phyloP scores from a whole-genome alignment of 768 basidiomycete genomes.

The Gymnopilus junonius region DNA sequence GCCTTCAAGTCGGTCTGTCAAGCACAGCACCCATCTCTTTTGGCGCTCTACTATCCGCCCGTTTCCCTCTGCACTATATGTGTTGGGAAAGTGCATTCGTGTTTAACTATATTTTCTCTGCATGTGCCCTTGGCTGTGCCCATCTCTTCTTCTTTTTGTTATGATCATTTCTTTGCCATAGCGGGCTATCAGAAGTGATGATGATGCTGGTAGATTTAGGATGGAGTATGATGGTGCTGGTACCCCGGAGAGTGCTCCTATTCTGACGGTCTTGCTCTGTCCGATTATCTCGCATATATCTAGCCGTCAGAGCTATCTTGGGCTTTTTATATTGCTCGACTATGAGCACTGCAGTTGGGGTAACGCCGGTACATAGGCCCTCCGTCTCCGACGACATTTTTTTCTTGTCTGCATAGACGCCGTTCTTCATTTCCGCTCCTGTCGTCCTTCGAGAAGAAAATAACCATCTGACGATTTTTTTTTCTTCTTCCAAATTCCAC shows the following conservation, averaged over 20 bases:
- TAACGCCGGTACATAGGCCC: background rate
- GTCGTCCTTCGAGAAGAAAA: background rate
- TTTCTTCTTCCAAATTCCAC: slow-evolving; percentile 8
- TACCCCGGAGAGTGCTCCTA: slow-evolving; percentile 5
- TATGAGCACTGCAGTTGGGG: background rate
- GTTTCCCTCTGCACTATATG: too few relatives aligned
- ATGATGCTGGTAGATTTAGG: too few relatives aligned
- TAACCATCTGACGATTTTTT: background rate
- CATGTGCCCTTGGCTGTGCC: background rate
- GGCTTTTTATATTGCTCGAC: background rate
- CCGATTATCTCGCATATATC: background rate
- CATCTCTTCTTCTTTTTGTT: background rate
- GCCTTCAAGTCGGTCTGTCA: background rate
- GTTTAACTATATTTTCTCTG: too few relatives aligned
- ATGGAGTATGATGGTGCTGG: too few relatives aligned
- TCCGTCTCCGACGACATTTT: background rate
- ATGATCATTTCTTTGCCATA: background rate
- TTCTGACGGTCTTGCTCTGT: background rate
- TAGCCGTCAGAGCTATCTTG: background rate
- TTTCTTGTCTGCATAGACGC: background rate
- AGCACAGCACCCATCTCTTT: background rate
- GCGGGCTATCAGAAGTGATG: background rate
- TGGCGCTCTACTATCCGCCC: background rate
- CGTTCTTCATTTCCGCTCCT: background rate
- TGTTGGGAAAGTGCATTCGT: too few relatives aligned